Evolutionary conservation across 1,284 basidiomycete species (phyloP), one percentile per base, ranked within the genome.

Genomic region (Malassezia obtusa): DNA sequence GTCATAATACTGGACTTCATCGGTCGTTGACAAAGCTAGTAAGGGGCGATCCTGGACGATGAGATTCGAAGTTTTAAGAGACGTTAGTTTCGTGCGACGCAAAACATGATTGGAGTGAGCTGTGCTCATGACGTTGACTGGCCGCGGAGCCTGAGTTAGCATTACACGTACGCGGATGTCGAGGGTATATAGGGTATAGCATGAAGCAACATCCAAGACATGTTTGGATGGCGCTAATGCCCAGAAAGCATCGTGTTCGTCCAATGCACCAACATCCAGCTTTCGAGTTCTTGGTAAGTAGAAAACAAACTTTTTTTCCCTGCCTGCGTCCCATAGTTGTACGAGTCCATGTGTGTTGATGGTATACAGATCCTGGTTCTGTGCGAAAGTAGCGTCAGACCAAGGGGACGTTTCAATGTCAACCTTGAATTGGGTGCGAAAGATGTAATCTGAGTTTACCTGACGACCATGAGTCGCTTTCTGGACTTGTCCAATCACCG

Each of bases 1-100:
- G 25, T 56, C 53, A 19, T 56, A 56, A 24, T 40, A 49, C 19
- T 50, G 41, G 1, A 56, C 53, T 4, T n/a, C 38, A 21, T 56
- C 53, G 15, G 49, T 50, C 2, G 53, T 46, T 1, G 41, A 19
- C 5, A 56, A 19, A 9, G 48, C 43, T 1, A 46, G 19, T 2
- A 46, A 17, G 5, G 21, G 30, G 28, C 7, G 12, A 10, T 25
- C 35, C 11, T 28, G 24, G 2, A 7, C 15, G 28, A 11, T 8
- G 6, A 43, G 39, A n/a, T n/a, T n/a, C 5, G 30, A 26, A 6
- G 40, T 7, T 2, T n/a, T 15, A 5, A 54, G 17, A 9, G 35
- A 48, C 2, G 52, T 54, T 8, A 44, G 37, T 15, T 49, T 35
- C 3, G 38, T 22, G n/a, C 46, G 52, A 1, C 40, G 35, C 31